Evolutionary conservation across 192 early-diverging fungal genomes (phyloP).

Genomic region (Phlyctochytrium bullatum): DNA sequence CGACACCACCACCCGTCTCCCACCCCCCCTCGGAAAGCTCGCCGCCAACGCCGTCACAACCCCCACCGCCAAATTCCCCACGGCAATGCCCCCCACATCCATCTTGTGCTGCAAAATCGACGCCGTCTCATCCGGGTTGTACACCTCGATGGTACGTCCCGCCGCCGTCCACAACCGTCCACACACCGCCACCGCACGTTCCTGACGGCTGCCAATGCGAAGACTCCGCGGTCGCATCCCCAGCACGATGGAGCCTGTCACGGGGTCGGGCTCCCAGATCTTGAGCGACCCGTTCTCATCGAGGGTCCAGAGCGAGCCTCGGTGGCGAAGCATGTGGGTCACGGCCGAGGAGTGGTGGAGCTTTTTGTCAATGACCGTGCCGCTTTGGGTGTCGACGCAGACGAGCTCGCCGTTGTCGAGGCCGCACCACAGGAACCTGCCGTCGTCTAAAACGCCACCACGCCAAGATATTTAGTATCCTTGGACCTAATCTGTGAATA

Average conservation of each 20-base stretch:
- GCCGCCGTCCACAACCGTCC: slow-evolving; percentile 60
- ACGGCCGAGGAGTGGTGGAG: slow-evolving; percentile 48
- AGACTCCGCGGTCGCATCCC: slow-evolving; percentile 32
- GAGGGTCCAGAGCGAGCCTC: slow-evolving; percentile 60
- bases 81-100: slow-evolving; percentile 25
- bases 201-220: slow-evolving; percentile 29
- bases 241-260: slow-evolving; percentile 12
- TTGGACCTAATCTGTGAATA: not conserved
- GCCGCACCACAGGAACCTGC: slow-evolving; percentile 65
- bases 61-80: slow-evolving; percentile 26
- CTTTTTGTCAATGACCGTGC: slow-evolving; percentile 36
- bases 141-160: slow-evolving; percentile 57
- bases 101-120: slow-evolving; percentile 29
- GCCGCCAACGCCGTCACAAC: slow-evolving; percentile 58
- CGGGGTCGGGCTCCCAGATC: slow-evolving; percentile 50
- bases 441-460: slow-evolving; percentile 49
- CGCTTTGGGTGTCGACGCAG: slow-evolving; percentile 45
- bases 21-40: slow-evolving; percentile 17
- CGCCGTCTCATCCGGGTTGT: slow-evolving; percentile 40
- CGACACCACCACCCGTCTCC: slow-evolving; percentile 58
- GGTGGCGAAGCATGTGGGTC: slow-evolving; percentile 53
- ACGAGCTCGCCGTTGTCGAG: slow-evolving; percentile 61
- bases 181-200: slow-evolving; percentile 29
- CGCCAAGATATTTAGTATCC: not conserved
- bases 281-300: slow-evolving; percentile 64